phyloP scores from a whole-genome alignment of 2,329 filamentous ascomycete species.

The Colletotrichum kahawae region DNA sequence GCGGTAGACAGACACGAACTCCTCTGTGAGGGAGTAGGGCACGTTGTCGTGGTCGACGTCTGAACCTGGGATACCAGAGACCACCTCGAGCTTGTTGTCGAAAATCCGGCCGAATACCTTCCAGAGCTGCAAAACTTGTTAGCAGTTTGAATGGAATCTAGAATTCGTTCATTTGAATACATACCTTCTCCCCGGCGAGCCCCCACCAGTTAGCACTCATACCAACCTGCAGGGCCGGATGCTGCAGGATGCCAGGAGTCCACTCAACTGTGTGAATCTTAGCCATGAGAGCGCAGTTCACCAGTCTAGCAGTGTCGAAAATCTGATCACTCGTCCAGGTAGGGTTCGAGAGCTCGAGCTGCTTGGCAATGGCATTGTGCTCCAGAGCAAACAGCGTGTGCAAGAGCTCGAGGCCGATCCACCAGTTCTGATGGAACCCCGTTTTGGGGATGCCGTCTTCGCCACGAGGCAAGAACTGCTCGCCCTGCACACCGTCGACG shows the following conservation, averaged over 20 bases:
- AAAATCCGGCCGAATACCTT: neutral
- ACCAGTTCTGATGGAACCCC: neutral
- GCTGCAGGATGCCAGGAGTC: neutral
- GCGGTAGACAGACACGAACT: neutral
- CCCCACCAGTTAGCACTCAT: neutral
- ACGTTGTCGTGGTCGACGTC: neutral
- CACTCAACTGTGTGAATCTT: neutral
- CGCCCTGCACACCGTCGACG: neutral
- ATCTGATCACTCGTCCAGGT: neutral
- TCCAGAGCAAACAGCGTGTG: neutral
- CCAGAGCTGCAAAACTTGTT: accelerated
- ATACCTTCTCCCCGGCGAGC: neutral
- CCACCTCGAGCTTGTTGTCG: neutral
- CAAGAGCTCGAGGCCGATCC: neutral
- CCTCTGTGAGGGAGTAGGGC: neutral
- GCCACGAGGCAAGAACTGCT: neutral
- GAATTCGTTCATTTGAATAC: neutral
- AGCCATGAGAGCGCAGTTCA: neutral
- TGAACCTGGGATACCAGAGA: neutral
- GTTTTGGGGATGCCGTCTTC: neutral
- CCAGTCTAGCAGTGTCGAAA: neutral
- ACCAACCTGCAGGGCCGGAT: neutral
- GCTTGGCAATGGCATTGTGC: neutral
- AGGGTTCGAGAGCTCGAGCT: neutral
- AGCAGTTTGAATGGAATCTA: neutral